Base-by-base conservation (phyloP, 176 grass and related monocot species). In the Bonia amplexicaulis region DNA sequence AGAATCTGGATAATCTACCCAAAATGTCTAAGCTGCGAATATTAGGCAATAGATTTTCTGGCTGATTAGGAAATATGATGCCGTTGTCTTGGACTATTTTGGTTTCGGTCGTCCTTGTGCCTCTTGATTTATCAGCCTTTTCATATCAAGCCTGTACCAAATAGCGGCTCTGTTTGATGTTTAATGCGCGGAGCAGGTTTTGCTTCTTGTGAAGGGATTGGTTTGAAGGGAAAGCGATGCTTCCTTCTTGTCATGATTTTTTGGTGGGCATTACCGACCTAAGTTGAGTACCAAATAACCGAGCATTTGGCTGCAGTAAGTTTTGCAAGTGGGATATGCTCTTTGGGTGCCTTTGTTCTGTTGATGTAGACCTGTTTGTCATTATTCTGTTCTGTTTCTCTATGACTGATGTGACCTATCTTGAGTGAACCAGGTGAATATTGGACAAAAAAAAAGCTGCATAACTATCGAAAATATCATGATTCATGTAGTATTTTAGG, bases 131-230 rank as follows among this genome's bases (percentile, higher is more conserved):
- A 17, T 52, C 16, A 52, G 16, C 49, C 16, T 52, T 52, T 52
- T 52, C 49, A 6, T 52, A 52, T 52, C 49, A 52, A 52, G 15
- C 49, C 15, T 52, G 49, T 52, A 52, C 15, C 49, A 52, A 52
- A 52, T 52, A 55, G 60, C 33, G 33, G 66, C 46, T 76, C 62
- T 85, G 61, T 51, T 65, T 76, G 82, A 23, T 54, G 82, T 62
- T 76, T 51, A 59, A 47, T 79, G 68, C 55, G 13, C 46, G 26
- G 60, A 88, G 60, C 49, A 39, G 40, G 31, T 52, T 76, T 57
- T 75, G 69, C 60, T 80, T 46, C 23, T n/a, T 69, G 61, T 40
- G 49, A 52, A 20, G 0, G 69, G 25, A 33, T 29, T 15, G 41
- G 25, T n/a, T 82, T 55, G 25, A 60, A 46, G 5, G 80, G 54